Evolutionary conservation across 1,139 yeast genomes (phyloP), one percentile per base, ranked within the genome.

Genomic region (Wickerhamomyces sp.): DNA sequence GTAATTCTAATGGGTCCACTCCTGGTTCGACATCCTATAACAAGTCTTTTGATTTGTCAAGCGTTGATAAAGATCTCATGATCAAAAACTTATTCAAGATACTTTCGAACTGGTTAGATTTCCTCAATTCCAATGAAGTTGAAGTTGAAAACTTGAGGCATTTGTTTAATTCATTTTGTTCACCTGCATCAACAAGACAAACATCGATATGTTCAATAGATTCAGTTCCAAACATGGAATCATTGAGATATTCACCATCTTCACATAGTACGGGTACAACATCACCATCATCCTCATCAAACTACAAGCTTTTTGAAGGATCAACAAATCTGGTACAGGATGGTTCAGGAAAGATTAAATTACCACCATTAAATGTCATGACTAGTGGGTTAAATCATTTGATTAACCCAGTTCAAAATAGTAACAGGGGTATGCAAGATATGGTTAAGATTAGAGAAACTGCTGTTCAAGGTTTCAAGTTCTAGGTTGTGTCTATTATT

Each of bases 341-440:
- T 4, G n/a, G 39, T 26, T 7, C 23, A 18, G 42, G 44, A 10
- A 43, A 36, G 11, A 45, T 47, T 7, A 40, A 34, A 34, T 18
- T 47, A 26, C 51, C 51, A 4, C 51, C 51, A 7, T 23, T 47
- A 31, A 43, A 37, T 13, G 7, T 45, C 7, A 34, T 31, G 7
- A 43, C 31, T n/a, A 36, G 29, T 23, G 44, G 27, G 10, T 14
- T 27, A 1, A 11, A 26, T n/a, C 15, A 26, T 15, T 10, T 9
- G n/a, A 13, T 36, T 9, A 31, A 35, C 27, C 10, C 38, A 18
- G 35, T 33, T 31, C 23, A 18, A 5, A 18, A 18, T 5, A 18
- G 23, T 18, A 18, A 18, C 23, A 18, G 23, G 23, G 23, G 23
- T 18, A 18, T 18, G 23, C 3, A 18, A 5, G 23, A 18, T 18